A percentile compares a stretch with the other conserved stretches of the same genome.
Conservation (phyloP, 179 eudicot species). For the Pouteria campechiana region DNA sequence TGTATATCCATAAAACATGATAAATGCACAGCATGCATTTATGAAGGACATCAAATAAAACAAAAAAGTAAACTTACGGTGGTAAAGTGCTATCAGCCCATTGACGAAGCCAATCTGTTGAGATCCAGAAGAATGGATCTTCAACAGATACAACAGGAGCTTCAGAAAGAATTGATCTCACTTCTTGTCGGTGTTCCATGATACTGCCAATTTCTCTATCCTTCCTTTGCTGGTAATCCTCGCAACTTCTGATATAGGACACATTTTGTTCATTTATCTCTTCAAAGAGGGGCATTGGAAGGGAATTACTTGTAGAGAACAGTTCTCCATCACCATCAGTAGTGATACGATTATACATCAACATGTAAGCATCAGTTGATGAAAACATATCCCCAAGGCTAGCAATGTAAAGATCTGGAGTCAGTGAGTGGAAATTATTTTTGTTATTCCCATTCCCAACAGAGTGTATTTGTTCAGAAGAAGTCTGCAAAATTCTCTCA, state of each 20-base stretch:
- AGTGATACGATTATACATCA: constrained; percentile 64
- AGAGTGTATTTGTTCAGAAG: constrained; percentile 21
- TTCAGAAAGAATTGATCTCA: constrained; percentile 67
- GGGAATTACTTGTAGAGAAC: constrained; percentile 17
- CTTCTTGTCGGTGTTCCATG: constrained; percentile 78
- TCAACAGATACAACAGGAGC: constrained; percentile 67
- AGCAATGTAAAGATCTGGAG: constrained; percentile 15
- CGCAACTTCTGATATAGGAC: constrained; percentile 39
- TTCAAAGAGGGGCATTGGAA: constrained; percentile 69
- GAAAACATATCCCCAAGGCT: constrained; percentile 46
- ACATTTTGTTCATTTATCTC: constrained; percentile 50
- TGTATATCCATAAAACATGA: too few relatives aligned
- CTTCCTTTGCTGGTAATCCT: constrained; percentile 58
- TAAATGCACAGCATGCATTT: too few relatives aligned
- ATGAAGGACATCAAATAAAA: too few relatives aligned
- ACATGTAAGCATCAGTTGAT: constrained; percentile 94
- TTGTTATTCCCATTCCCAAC: constrained; percentile 20
- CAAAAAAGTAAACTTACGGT: constrained; percentile 33
- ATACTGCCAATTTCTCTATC: constrained; percentile 40
- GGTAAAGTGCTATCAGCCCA: constrained; percentile 73
- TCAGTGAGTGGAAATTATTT: constrained; percentile 14
- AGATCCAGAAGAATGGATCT: constrained; percentile 73
- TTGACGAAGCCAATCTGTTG: constrained; percentile 91
- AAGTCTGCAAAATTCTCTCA: constrained; percentile 18
- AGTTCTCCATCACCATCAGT: constrained; percentile 22